Base-by-base conservation (phyloP, 352 stramenopile species). In the Pythium folliculosum region DNA sequence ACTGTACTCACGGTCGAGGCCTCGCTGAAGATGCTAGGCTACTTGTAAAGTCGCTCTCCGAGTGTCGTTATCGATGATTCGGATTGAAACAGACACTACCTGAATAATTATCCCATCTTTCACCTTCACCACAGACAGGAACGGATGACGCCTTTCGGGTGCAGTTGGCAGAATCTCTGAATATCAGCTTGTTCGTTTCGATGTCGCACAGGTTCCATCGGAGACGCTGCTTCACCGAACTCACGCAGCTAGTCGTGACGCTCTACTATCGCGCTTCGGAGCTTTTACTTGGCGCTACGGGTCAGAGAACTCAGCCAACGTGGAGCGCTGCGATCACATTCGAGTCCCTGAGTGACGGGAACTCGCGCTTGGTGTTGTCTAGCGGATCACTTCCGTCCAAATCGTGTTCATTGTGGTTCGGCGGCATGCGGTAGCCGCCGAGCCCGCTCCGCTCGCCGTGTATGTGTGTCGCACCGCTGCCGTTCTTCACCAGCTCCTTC, bases 191-290 rank as follows among this genome's bases (percentile, higher is more conserved):
- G n/a, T n/a, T n/a, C n/a, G n/a, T n/a, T n/a, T n/a, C n/a, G n/a
- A n/a, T n/a, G n/a, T n/a, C n/a, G n/a, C n/a, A n/a, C n/a, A n/a
- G n/a, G n/a, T n/a, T n/a, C n/a, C n/a, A n/a, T n/a, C n/a, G n/a
- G n/a, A n/a, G n/a, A n/a, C n/a, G n/a, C n/a, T n/a, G n/a, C n/a
- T n/a, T n/a, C n/a, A n/a, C n/a, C n/a, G n/a, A n/a, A n/a, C n/a
- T n/a, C 72, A 99, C 95, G 23, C 88, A 95, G 58, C 74, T 98
- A 37, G 96, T 99, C 35, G 90, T 98, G 5, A 99, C 96, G 12
- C 71, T 98, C 7, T 98, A 92, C 91, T 99, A 99, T 71, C 81
- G 96, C 19, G 76, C 91, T 17, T 94, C 95, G 3, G 96, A 99
- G 78, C 69, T 99, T 12, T 70, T 98, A 16, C 83, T 99, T 35